Evolutionary conservation across 2,329 filamentous ascomycete species (phyloP), one percentile per base, ranked within the genome.

Genomic region (Dactylellina drechsleri): DNA sequence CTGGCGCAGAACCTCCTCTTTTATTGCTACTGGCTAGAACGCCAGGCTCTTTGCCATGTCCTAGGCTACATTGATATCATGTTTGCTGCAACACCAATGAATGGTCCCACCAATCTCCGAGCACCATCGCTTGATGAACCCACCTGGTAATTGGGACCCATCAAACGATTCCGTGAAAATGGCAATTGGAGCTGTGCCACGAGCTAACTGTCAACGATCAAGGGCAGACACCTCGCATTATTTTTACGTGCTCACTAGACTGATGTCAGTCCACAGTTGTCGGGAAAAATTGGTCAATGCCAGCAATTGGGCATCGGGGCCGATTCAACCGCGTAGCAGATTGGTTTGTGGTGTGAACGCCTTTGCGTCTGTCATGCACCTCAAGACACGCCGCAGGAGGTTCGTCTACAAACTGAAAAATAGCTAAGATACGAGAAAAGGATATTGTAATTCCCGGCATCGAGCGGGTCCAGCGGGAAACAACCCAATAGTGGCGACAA

Each of bases 61-160:
- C 31, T 36, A 36, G 31, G 5, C 31, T 36, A 8, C 31, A 36
- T 36, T n/a, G 43, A 47, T 47, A 18, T 47, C 43, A 15, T n/a
- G 43, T n/a, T 47, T 47, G 43, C 43, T n/a, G 43, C 16, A 28
- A 23, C 26, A 10, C 15, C 52, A 36, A 28, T 53, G 36, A 43
- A 53, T 10, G 31, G 31, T 58, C 50, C 54, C 12, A 49, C 62
- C 52, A 31, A 58, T 43, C 43, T 52, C 18, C 56, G 20, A 52
- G 16, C 40, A 41, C 20, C 41, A 7, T 58, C 40, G 43, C 43
- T 58, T 53, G 31, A 58, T 31, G 16, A 52, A 70, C 57, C 66
- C 57, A 70, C 66, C 66, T 47, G 66, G 66, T 70, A 61, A 70
- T 70, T 62, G 66, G 66, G 58, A 61, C 40, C 47, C 12, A 58